These are phyloP conservation scores for Aureobasidium sp. DNA, from an alignment of 2,329 filamentous ascomycete genomes.

Conservation along the genomic window DNA sequence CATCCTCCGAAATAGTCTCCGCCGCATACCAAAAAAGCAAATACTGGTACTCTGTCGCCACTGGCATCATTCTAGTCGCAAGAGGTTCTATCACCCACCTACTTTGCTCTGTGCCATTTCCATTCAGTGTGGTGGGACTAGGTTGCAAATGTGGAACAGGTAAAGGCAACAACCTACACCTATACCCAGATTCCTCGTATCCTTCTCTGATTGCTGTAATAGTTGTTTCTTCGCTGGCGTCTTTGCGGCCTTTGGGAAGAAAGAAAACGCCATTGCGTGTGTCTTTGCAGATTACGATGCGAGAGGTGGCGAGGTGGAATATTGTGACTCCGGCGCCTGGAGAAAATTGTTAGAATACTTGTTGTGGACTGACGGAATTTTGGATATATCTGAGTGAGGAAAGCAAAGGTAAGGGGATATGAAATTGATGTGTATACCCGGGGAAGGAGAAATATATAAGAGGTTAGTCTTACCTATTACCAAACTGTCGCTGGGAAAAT, in stretches of 20 bases:
- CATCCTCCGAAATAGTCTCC: slow-evolving; percentile 31
- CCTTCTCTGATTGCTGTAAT: slow-evolving; percentile 39
- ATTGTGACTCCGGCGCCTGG: slow-evolving; percentile 38
- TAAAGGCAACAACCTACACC: slow-evolving; percentile 40
- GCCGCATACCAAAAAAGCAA: slow-evolving; percentile 38
- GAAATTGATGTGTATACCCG: neutral
- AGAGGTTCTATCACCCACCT: slow-evolving; percentile 34
- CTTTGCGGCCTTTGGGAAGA: slow-evolving; percentile 40
- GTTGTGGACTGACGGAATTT: too few species aligned
- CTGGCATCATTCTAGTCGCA: slow-evolving; percentile 37
- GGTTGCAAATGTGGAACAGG: slow-evolving; percentile 37
- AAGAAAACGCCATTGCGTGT: slow-evolving; percentile 35
- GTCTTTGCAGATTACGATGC: slow-evolving; percentile 42
- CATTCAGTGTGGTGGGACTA: slow-evolving; percentile 19
- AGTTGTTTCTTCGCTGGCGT: slow-evolving; percentile 36
- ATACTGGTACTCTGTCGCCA: slow-evolving; percentile 30
- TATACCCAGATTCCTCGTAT: slow-evolving; percentile 43
- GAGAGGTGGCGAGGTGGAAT: slow-evolving; percentile 37
- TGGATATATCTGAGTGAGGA: too few species aligned
- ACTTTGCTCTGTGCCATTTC: neutral
- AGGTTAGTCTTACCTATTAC: neutral
- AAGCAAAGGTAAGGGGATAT: neutral
- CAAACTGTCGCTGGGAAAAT: neutral
- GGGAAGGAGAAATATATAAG: neutral
- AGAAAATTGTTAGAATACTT: neutral